These are phyloP conservation scores for Colletotrichum godetiae DNA, from an alignment of 2,329 filamentous ascomycete genomes.

Conservation along the genomic window DNA sequence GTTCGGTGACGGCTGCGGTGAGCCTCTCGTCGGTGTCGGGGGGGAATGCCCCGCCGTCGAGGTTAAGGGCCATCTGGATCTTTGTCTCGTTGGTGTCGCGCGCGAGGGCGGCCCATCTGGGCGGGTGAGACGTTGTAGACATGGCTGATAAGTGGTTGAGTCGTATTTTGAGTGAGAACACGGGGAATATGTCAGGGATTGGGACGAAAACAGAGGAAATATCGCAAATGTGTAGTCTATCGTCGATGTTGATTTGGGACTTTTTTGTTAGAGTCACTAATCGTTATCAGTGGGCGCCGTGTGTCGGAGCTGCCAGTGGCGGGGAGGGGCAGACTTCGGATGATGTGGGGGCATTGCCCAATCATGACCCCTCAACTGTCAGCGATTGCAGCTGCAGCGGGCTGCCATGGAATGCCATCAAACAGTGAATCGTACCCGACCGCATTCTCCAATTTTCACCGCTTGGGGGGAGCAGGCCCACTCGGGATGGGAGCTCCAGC, in stretches of 20 bases:
- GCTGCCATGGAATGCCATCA: not conserved
- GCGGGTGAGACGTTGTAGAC: constrained; percentile 34
- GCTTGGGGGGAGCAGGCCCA: constrained; percentile 11
- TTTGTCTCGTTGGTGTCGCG: constrained; percentile 99
- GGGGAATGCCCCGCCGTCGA: constrained; percentile 88
- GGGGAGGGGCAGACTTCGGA: not conserved
- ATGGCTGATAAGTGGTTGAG: not conserved
- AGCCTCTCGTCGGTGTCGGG: constrained; percentile 70
- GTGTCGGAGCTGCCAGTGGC: constrained; percentile 26
- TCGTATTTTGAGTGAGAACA: not conserved
- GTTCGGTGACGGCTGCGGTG: constrained; percentile 62
- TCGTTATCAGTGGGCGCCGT: constrained; percentile 20
- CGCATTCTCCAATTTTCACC: constrained; percentile 19
- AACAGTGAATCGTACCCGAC: constrained; percentile 10
- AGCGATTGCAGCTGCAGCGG: not conserved
- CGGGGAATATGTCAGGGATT: not conserved
- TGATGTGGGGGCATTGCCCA: constrained; percentile 32
- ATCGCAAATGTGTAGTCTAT: not conserved
- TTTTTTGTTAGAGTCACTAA: constrained; percentile 24
- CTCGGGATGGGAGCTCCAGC: not conserved
- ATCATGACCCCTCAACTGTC: constrained; percentile 17
- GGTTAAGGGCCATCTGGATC: constrained; percentile 90
- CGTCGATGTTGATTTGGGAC: not conserved
- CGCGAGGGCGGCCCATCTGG: constrained; percentile 80
- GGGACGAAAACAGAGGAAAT: not conserved